Percentiles rank a stretch among this genome's conserved stretches.
Evolutionary conservation across 2,329 filamentous ascomycete species (phyloP).

Genomic region (Fusarium camptoceras): DNA sequence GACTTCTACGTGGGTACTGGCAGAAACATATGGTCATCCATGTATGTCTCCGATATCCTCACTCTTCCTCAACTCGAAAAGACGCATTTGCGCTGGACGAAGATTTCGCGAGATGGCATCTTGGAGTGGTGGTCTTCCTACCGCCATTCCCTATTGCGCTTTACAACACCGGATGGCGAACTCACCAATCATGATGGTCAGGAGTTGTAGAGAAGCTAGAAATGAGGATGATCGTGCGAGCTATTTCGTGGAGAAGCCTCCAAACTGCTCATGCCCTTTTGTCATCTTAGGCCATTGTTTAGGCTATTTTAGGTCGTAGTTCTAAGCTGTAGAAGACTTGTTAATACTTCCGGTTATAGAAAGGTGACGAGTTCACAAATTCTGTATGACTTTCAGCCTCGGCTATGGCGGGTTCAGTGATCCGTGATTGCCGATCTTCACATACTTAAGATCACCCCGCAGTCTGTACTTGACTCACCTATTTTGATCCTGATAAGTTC

Average conservation of each 20-base stretch:
- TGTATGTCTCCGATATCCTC: background rate
- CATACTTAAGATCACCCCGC: background rate
- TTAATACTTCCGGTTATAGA: rapidly evolving
- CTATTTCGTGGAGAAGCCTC: background rate
- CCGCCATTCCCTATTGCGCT: background rate
- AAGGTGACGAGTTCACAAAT: rapidly evolving
- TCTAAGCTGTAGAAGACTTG: background rate
- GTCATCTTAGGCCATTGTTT: too few relatives aligned
- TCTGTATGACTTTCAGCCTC: background rate
- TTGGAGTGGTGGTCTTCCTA: conserved; percentile 3
- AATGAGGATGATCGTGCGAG: background rate
- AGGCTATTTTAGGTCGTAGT: rapidly evolving
- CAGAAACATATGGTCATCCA: background rate
- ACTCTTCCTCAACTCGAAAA: background rate
- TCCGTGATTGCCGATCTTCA: background rate
- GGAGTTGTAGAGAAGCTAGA: too few relatives aligned
- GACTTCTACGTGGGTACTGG: background rate
- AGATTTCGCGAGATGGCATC: background rate
- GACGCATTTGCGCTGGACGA: background rate
- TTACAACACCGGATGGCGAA: background rate
- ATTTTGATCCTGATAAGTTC: rapidly evolving
- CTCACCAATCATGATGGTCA: background rate
- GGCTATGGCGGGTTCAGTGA: background rate
- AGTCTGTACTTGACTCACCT: rapidly evolving
- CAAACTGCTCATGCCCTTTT: background rate